These are phyloP conservation scores for Agaricus subrufescens DNA, from an alignment of 768 basidiomycete genomes.

Conservation along the genomic window DNA sequence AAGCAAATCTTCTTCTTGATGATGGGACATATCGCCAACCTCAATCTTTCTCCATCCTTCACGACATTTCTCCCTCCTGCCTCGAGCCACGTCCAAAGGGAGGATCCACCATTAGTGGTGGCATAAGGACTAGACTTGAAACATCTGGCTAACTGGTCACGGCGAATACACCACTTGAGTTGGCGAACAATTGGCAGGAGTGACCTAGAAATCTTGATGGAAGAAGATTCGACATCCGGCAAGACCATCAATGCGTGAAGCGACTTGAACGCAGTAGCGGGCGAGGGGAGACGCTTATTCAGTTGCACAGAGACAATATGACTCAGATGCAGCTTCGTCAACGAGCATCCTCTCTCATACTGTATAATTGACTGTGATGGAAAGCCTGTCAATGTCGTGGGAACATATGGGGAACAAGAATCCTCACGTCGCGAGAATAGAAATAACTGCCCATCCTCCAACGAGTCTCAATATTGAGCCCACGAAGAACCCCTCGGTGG, in stretches of 20 bases:
- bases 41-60: constrained; percentile 58
- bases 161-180: constrained; percentile 68
- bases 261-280: constrained; percentile 3
- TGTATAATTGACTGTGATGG: constrained; percentile 54
- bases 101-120: constrained; percentile 23
- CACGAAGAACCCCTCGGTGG: constrained; percentile 66
- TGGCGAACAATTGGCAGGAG: constrained; percentile 60
- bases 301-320: constrained; percentile 51
- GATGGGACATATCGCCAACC: constrained; percentile 65
- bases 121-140: constrained; percentile 41
- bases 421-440: constrained; percentile 53
- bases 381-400: neutral
- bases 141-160: constrained; percentile 55
- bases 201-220: constrained; percentile 48
- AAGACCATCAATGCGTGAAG: constrained; percentile 19
- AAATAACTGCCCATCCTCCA: constrained; percentile 67
- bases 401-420: neutral
- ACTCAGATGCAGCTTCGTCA: constrained; percentile 51
- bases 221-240: constrained; percentile 62
- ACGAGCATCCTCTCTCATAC: constrained; percentile 53
- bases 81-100: constrained; percentile 55
- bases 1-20: constrained; percentile 53
- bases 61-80: constrained; percentile 43
- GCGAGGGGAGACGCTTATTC: constrained; percentile 30
- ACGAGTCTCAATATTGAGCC: constrained; percentile 58